A percentile compares a stretch with the other conserved stretches of the same genome.
Conservation (phyloP, 768 basidiomycete species). For the Tremella yokohamensis region DNA sequence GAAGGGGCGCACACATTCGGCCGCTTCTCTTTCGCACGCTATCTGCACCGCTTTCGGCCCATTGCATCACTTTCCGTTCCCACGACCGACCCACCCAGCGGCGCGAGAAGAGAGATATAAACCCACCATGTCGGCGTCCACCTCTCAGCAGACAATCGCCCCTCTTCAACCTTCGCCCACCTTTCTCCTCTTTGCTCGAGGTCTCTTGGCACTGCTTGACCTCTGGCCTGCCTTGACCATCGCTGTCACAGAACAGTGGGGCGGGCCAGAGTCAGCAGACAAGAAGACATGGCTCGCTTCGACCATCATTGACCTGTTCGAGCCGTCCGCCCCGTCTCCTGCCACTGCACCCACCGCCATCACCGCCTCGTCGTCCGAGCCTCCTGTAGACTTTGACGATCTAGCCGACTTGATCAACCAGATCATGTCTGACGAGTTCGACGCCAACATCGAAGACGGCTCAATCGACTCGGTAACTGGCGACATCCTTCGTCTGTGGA, state of each 20-base stretch:
- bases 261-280: constrained; percentile 64
- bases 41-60: no score
- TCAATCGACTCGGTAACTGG: constrained; percentile 69
- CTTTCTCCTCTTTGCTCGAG: constrained; percentile 70
- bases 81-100: no score
- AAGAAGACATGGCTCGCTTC: constrained; percentile 85
- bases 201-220: constrained; percentile 73
- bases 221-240: constrained; percentile 82
- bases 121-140: background rate
- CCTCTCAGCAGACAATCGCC: background rate
- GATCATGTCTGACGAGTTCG: constrained; percentile 83
- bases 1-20: no score
- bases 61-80: no score
- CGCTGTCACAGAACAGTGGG: constrained; percentile 82
- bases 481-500: constrained; percentile 55
- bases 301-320: constrained; percentile 49
- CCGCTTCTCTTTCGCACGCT: no score
- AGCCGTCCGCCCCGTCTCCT: constrained; percentile 54
- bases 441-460: constrained; percentile 75
- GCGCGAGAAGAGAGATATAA: no score
- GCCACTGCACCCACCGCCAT: constrained; percentile 47
- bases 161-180: constrained; percentile 12
- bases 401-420: constrained; percentile 78
- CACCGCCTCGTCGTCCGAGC: constrained; percentile 27
- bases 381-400: constrained; percentile 63